Conservation (phyloP, 148 eudicot genomes). For the Drosera capensis region DNA sequence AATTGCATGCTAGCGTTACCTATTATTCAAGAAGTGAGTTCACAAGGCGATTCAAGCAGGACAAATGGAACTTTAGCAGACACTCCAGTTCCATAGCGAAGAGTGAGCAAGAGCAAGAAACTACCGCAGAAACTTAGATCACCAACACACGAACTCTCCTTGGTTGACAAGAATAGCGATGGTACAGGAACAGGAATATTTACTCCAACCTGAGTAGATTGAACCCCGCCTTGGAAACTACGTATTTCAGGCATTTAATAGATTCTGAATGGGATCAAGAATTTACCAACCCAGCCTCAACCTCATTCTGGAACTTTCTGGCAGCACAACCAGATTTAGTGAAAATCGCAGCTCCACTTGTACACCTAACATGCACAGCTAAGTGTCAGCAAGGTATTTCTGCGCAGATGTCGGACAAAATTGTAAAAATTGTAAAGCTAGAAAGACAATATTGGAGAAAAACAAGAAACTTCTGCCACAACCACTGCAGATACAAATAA, state of each 20-base stretch:
- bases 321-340: constrained; percentile 23
- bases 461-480: too few relatives aligned
- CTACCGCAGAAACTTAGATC: constrained; percentile 15
- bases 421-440: not conserved
- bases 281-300: constrained; percentile 25
- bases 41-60: too few relatives aligned
- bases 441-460: too few relatives aligned
- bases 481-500: too few relatives aligned
- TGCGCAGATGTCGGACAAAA: not conserved
- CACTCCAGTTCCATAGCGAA: too few relatives aligned
- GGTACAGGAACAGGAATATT: constrained; percentile 26
- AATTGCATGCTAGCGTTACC: too few relatives aligned
- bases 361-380: constrained; percentile 6
- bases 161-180: constrained; percentile 20
- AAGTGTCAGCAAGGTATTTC: not conserved
- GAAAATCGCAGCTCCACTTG: constrained; percentile 26
- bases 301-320: constrained; percentile 27
- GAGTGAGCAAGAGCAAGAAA: constrained; percentile 6
- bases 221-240: constrained; percentile 5
- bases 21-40: too few relatives aligned
- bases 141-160: constrained; percentile 14
- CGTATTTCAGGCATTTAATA: not conserved
- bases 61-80: too few relatives aligned
- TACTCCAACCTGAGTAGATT: constrained; percentile 23
- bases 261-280: not conserved